phyloP scores from a whole-genome alignment of 192 early-diverging fungal genomes.

The Coemansia sp. region DNA sequence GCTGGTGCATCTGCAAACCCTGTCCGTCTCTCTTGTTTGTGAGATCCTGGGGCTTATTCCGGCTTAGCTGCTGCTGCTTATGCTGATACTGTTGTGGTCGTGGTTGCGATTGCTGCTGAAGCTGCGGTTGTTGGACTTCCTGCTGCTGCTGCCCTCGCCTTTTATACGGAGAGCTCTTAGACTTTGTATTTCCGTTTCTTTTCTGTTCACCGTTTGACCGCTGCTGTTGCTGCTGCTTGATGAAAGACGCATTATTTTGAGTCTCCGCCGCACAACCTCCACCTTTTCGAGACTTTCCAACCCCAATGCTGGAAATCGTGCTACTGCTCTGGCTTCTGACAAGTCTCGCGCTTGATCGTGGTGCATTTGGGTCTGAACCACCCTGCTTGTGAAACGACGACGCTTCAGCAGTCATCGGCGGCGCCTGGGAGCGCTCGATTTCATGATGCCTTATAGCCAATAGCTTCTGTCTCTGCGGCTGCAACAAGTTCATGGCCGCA shows the following conservation, averaged over 20 bases:
- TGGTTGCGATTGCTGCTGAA: neutral
- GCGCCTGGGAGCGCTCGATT: neutral
- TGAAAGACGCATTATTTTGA: neutral
- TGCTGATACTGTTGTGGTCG: constrained; percentile 9
- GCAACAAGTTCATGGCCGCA: constrained; percentile 2
- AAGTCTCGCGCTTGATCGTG: neutral
- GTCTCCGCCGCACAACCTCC: neutral
- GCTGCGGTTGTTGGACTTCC: neutral
- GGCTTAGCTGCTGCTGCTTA: neutral
- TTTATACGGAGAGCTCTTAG: constrained; percentile 5
- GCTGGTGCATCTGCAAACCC: constrained; percentile 5
- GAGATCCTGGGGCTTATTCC: neutral
- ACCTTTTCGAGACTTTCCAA: constrained; percentile 5
- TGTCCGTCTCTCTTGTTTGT: neutral
- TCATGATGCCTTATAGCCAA: neutral
- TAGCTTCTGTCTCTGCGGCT: neutral
- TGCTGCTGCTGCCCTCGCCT: constrained; percentile 13
- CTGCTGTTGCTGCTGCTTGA: neutral
- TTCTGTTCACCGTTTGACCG: neutral
- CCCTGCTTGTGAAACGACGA: neutral
- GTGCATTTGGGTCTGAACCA: neutral
- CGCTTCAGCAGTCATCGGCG: neutral
- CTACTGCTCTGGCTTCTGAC: constrained; percentile 4
- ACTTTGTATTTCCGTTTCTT: constrained; percentile 1
- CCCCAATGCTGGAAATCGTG: neutral